Base-by-base conservation (phyloP, 176 grass and related monocot species). In the Oryza coarctata region DNA sequence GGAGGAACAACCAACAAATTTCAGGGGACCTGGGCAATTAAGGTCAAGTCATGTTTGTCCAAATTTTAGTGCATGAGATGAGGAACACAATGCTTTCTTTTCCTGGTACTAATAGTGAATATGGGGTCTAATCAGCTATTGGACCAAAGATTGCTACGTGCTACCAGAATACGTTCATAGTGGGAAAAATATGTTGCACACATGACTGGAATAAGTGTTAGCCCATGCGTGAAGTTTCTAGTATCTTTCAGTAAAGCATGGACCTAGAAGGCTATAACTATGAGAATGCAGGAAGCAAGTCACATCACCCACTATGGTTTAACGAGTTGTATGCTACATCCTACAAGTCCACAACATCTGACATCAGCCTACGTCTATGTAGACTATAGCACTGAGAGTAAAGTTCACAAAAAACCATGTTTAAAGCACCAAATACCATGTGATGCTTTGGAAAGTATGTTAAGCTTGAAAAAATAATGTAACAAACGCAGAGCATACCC, bases 401-500 rank as follows among this genome's bases (percentile, higher is more conserved):
- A 57, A 57, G 52, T n/a, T 57, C 32, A 10, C 9, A 62, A 38
- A 50, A 13, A n/a, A 12, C 2, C 0, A 27, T 1, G 39, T 62
- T 57, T 8, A 57, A 2, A 57, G 52, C 39, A 13, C 9, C 47
- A 36, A 49, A 18, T 28, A 11, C 0, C 0, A 9, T 1, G 38
- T 62, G 39, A 29, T 26, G 32, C 17, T 69, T 31, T 47, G 4
- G 12, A 10, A 75, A 76, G 14, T 49, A 28, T 62, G n/a, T 64
- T 50, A 12, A 44, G 49, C 23, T 74, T 79, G 57, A 75, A 63
- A 23, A 29, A 38, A 60, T 39, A 73, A 65, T 35, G 31, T 33
- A 68, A 39, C 23, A 80, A 75, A 82, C 78, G 18, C 13, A 76
- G 55, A 35, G 57, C 38, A 82, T 88, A 93, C 95, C 95, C 86